Percentiles rank a stretch among this genome's conserved stretches.
These are phyloP conservation scores for Coleophoma eucalyptorum DNA, from an alignment of 2,329 filamentous ascomycete species.

Conservation along the genomic window DNA sequence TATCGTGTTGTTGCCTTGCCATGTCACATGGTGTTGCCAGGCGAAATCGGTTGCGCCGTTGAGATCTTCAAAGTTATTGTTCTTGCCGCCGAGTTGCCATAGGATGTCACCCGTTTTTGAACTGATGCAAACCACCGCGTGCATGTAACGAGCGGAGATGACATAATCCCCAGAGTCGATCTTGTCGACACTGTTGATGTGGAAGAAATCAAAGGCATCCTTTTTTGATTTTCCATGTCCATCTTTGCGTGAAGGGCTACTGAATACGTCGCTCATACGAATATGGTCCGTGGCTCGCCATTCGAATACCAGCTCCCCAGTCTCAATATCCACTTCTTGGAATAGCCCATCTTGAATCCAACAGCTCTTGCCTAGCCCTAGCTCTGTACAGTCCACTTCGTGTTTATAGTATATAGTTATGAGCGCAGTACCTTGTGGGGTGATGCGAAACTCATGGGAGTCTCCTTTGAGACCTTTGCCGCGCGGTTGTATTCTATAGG, in stretches of 20 bases:
- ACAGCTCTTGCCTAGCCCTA: slow-evolving; percentile 3
- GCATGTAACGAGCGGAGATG: slow-evolving; percentile 40
- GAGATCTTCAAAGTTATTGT: slow-evolving; percentile 34
- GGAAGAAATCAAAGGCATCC: slow-evolving; percentile 20
- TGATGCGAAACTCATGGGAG: slow-evolving; percentile 40
- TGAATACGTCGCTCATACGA: slow-evolving; percentile 11
- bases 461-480: slow-evolving; percentile 32
- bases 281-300: slow-evolving; percentile 41
- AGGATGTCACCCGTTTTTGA: slow-evolving; percentile 39
- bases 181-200: slow-evolving; percentile 33
- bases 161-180: slow-evolving; percentile 38
- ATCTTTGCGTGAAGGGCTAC: slow-evolving; percentile 7
- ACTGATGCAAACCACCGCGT: slow-evolving; percentile 41
- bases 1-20: slow-evolving; percentile 13
- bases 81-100: slow-evolving; percentile 42
- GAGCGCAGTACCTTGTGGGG: slow-evolving; percentile 34
- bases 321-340: slow-evolving; percentile 48
- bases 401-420: slow-evolving; percentile 32
- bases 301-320: slow-evolving; percentile 43
- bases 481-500: slow-evolving; percentile 31
- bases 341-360: slow-evolving; percentile 23
- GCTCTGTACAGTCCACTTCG: slow-evolving; percentile 5
- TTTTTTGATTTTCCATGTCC: slow-evolving; percentile 11
- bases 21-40: slow-evolving; percentile 45
- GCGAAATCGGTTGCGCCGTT: slow-evolving; percentile 39